Evolutionary conservation across 192 early-diverging fungal genomes (phyloP).

Genomic region (Dispira simplex): DNA sequence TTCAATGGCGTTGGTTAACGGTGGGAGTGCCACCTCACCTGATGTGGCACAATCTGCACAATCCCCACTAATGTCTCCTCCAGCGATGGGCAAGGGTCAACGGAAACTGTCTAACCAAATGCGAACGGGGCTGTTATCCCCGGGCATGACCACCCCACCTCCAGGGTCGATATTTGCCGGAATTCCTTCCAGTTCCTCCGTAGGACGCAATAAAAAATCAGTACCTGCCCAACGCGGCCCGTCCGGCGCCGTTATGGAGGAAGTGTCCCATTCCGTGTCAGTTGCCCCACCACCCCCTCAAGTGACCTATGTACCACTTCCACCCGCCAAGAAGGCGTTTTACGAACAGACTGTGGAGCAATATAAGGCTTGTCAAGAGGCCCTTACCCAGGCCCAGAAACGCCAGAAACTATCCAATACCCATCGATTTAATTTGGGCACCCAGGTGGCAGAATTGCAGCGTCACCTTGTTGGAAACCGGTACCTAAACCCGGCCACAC

Average conservation of each 20-base stretch:
- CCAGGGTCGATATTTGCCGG: neutral
- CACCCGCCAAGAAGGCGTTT: constrained; percentile 16
- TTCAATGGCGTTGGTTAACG: too few relatives aligned
- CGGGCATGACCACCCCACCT: neutral
- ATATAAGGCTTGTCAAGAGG: constrained; percentile 11
- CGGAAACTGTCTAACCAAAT: too few relatives aligned
- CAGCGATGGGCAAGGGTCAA: too few relatives aligned
- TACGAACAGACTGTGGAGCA: constrained; percentile 13
- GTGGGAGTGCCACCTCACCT: too few relatives aligned
- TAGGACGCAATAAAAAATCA: neutral
- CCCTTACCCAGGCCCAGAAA: constrained; percentile 10
- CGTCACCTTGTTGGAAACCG: constrained; percentile 8
- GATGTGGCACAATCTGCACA: too few relatives aligned
- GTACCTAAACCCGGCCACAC: constrained; percentile 2
- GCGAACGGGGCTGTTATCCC: neutral
- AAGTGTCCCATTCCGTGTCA: neutral
- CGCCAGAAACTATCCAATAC: constrained; percentile 13
- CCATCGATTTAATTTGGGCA: neutral
- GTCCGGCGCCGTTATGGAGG: neutral
- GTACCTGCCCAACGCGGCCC: neutral
- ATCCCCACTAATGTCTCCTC: too few relatives aligned
- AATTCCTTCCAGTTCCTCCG: neutral
- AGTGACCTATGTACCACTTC: neutral
- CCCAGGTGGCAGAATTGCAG: constrained; percentile 12
- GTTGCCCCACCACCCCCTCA: neutral